These are phyloP conservation scores for Biscutella laevigata DNA, from an alignment of 441 rosid genomes.

Conservation along the genomic window DNA sequence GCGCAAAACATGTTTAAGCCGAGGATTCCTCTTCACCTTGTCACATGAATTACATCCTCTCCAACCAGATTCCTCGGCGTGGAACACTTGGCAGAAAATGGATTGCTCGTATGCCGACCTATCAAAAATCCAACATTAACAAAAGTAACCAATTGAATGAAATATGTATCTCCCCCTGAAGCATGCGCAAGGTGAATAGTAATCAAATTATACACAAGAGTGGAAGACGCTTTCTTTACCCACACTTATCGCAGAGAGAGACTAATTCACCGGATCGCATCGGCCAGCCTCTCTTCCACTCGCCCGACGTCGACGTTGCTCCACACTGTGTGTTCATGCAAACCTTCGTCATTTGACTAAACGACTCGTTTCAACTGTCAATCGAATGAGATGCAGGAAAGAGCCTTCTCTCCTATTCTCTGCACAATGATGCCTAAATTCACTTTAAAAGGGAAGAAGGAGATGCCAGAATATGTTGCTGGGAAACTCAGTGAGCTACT, in stretches of 20 bases:
- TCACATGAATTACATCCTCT: conserved; percentile 57
- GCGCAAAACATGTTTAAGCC: background rate
- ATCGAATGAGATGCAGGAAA: background rate
- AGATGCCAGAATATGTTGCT: background rate
- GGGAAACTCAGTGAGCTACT: background rate
- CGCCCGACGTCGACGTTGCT: conserved; percentile 37
- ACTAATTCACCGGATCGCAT: conserved; percentile 65
- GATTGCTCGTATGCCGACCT: conserved; percentile 57
- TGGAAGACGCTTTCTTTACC: conserved; percentile 39
- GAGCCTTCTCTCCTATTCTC: conserved; percentile 4
- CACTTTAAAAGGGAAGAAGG: background rate
- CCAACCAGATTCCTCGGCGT: conserved; percentile 71
- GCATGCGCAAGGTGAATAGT: background rate
- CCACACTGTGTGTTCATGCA: conserved; percentile 65
- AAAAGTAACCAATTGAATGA: background rate
- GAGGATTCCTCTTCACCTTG: conserved; percentile 37
- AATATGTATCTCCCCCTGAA: background rate
- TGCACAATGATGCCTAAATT: background rate
- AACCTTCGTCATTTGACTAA: conserved; percentile 29
- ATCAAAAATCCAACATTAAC: conserved; percentile 14
- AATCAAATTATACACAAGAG: background rate
- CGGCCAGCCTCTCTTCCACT: conserved; percentile 68
- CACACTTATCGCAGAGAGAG: conserved; percentile 62
- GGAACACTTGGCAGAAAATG: conserved; percentile 52
- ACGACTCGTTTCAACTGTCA: background rate